Percentiles rank a stretch among this genome's conserved stretches.
These are phyloP conservation scores for Aspergillus nanangensis DNA, from an alignment of 495 filamentous ascomycete species.

Conservation along the genomic window DNA sequence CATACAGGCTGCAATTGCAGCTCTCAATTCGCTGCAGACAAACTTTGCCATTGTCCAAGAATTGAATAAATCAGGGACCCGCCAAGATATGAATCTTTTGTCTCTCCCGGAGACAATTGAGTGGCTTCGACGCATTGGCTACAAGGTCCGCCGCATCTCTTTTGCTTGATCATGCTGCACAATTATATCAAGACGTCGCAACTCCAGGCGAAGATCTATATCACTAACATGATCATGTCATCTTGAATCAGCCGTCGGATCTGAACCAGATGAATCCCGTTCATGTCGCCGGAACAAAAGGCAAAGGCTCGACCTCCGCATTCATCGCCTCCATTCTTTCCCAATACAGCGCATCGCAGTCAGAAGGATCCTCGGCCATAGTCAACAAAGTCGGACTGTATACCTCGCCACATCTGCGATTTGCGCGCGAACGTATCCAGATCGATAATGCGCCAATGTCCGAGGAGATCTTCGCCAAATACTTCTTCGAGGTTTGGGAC, in stretches of 20 bases:
- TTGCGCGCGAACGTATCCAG: slow-evolving; percentile 82
- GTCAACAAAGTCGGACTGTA: slow-evolving; percentile 71
- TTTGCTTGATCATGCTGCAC: neutral
- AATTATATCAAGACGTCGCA: too few species aligned
- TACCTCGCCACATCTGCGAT: slow-evolving; percentile 83
- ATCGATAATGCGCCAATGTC: slow-evolving; percentile 75
- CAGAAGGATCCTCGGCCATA: slow-evolving; percentile 22
- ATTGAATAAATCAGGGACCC: slow-evolving; percentile 56
- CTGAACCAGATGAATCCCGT: slow-evolving; percentile 70
- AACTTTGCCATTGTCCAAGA: slow-evolving; percentile 76
- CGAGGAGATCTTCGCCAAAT: slow-evolving; percentile 70
- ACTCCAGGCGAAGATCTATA: neutral
- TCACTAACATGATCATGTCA: neutral
- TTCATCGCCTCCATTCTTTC: slow-evolving; percentile 55
- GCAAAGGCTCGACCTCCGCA: slow-evolving; percentile 64
- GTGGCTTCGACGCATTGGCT: slow-evolving; percentile 73
- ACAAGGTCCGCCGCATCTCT: slow-evolving; percentile 52
- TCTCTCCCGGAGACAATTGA: slow-evolving; percentile 72
- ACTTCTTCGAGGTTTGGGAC: slow-evolving; percentile 91
- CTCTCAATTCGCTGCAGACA: slow-evolving; percentile 86
- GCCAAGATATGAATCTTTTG: slow-evolving; percentile 59
- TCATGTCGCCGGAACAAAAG: slow-evolving; percentile 90
- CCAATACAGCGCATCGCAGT: slow-evolving; percentile 48
- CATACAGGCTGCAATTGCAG: slow-evolving; percentile 65
- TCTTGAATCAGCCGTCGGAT: slow-evolving; percentile 57